Base-by-base conservation (phyloP, 2,329 filamentous ascomycete species). In the Chrysoporthe austroafricana region DNA sequence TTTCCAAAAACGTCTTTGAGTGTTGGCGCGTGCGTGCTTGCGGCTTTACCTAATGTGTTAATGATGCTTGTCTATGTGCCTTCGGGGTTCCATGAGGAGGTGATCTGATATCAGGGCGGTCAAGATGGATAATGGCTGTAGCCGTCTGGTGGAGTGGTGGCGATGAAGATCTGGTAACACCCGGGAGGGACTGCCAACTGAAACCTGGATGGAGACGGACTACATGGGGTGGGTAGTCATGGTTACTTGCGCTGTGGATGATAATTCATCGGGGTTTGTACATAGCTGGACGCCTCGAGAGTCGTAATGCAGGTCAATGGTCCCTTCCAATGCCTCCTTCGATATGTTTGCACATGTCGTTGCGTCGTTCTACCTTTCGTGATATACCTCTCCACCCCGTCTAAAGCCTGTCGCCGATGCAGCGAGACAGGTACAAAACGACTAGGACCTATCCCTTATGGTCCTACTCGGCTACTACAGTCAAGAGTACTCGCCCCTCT, bases 401-500 rank as follows among this genome's bases (percentile, higher is more conserved):
- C 26, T 26, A 26, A 2, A 26, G 26, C 26, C 26, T 2, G 26
- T 26, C 26, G 26, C 26, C 26, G 26, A 26, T 26, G 26, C 26
- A 26, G 26, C 26, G 26, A 26, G 26, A 26, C 26, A 26, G 26
- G 26, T 26, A 26, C 26, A 26, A 26, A 26, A 26, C 26, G 26
- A 26, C 26, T 2, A 2, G 2, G 26, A 26, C 26, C 26, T 26
- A 2, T 26, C 26, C 26, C 26, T 26, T 26, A 2, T 26, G 26
- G 26, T 26, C 26, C 26, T 26, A 26, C 26, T 26, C 26, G 26
- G 26, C 26, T 26, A 26, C 26, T 26, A 26, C 26, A n/a, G 36
- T 56, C 62, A 69, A n/a, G 73, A 76, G 70, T 86, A 87, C 26
- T 88, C 77, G 0, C 91, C 91, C 63, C 83, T 80, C 71, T 96